These are phyloP conservation scores for Aureobasidium sp. DNA, from an alignment of 2,329 filamentous ascomycete species.

Conservation along the genomic window DNA sequence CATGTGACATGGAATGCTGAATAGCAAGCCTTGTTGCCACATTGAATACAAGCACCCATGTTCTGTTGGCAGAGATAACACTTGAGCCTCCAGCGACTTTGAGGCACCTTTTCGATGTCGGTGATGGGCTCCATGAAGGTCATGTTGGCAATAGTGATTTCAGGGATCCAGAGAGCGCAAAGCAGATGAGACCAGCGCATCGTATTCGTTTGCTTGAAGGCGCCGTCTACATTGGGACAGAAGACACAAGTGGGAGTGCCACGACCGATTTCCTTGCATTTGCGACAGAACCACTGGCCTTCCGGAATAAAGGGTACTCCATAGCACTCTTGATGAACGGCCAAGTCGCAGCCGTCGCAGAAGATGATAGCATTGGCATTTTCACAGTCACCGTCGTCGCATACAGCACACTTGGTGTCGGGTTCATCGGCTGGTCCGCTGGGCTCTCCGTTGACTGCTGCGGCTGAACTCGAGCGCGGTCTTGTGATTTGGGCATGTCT, in stretches of 20 bases:
- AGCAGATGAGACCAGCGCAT: constrained; percentile 95
- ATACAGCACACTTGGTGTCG: constrained; percentile 95
- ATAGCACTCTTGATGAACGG: constrained; percentile 97
- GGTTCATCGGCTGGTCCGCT: constrained; percentile 77
- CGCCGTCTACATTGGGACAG: constrained; percentile 93
- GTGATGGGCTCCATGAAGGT: constrained; percentile 98
- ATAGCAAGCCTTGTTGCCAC: constrained; percentile 94
- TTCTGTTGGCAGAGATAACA: constrained; percentile 97
- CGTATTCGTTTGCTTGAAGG: constrained; percentile 95
- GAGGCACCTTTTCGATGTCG: constrained; percentile 95
- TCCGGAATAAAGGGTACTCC: constrained; percentile 98
- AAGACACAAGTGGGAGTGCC: constrained; percentile 95
- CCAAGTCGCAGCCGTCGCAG: constrained; percentile 93
- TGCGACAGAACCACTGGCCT: constrained; percentile 94
- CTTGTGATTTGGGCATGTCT: constrained; percentile 93
- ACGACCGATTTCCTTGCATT: constrained; percentile 90
- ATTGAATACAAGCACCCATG: constrained; percentile 98
- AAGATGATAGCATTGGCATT: constrained; percentile 99
- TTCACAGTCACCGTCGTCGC: constrained; percentile 98
- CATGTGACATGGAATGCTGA: constrained; percentile 97
- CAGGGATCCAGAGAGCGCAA: constrained; percentile 97
- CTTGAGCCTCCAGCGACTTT: constrained; percentile 81
- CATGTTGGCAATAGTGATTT: constrained; percentile 88
- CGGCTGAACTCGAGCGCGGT: constrained; percentile 85
- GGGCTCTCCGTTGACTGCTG: constrained; percentile 89